Percentiles rank a stretch among this genome's conserved stretches.
These are phyloP conservation scores for Plantago elongata DNA, from an alignment of 257 asterid species.

Conservation along the genomic window DNA sequence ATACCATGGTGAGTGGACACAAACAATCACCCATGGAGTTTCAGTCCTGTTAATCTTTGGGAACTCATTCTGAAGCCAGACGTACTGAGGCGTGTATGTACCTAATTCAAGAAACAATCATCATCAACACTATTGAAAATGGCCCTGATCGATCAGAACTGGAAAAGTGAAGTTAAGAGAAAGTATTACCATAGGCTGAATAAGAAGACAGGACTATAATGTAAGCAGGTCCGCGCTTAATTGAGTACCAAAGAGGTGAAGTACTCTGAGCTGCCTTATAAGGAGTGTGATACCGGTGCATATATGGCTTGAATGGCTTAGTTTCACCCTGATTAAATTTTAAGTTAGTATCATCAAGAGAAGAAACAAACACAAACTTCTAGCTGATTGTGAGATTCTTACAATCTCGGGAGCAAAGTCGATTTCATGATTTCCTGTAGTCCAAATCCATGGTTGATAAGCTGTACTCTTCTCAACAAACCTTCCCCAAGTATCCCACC, in stretches of 20 bases:
- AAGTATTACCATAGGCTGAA: constrained; percentile 40
- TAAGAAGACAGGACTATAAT: constrained; percentile 46
- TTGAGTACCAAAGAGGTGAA: constrained; percentile 56
- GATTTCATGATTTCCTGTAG: constrained; percentile 44
- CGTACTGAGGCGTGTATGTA: constrained; percentile 44
- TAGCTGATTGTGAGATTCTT: constrained; percentile 3
- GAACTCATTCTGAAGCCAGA: constrained; percentile 39
- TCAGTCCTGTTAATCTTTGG: constrained; percentile 38
- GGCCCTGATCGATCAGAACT: background rate
- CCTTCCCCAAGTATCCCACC: constrained; percentile 47
- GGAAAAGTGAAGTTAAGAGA: background rate
- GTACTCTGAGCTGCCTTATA: constrained; percentile 36
- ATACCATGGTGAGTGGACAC: constrained; percentile 42
- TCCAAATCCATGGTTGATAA: constrained; percentile 50
- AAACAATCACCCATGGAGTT: constrained; percentile 51
- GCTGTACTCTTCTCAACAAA: constrained; percentile 44
- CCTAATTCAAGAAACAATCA: constrained; percentile 21
- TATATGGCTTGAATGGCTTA: constrained; percentile 35
- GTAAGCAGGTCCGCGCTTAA: constrained; percentile 40
- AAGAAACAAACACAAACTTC: background rate
- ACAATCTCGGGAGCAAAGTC: constrained; percentile 50
- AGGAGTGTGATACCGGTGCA: constrained; percentile 40
- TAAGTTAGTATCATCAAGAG: background rate
- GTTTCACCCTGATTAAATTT: constrained; percentile 27
- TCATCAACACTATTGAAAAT: background rate